Base-by-base conservation (phyloP, 768 basidiomycete species). In the Lentinus brumalis region DNA sequence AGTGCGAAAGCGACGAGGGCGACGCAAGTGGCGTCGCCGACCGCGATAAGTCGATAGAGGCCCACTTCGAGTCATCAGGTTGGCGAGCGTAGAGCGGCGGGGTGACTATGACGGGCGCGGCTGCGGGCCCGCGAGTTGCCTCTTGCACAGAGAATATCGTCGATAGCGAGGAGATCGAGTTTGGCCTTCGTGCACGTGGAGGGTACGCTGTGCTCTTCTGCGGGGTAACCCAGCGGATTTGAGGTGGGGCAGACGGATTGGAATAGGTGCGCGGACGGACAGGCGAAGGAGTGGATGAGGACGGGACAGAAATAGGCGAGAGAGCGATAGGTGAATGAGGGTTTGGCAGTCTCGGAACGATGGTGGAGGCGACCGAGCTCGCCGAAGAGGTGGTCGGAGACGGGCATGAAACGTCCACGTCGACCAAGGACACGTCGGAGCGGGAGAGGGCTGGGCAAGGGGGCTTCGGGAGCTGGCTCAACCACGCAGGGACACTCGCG, bases 401-500 rank as follows among this genome's bases (percentile, higher is more conserved):
- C 6, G 57, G 50, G 16, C 21, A 40, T 2, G 38, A 5, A 2
- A 26, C 16, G 2, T 59, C 45, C 10, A 53, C 14, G 26, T 21
- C 26, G 16, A 14, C 14, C 8, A 35, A 21, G 2, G 39, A 26
- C 38, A 18, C 35, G 32, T 38, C 29, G 5, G 53, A 35, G 11
- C 35, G 35, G 11, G 35, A 47, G 41, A 56, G 39, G 14, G 45
- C 62, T 3, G 62, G 62, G 4, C 50, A 41, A 3, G 57, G 63
- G 5, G 59, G 53, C 9, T 45, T 38, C 31, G 59, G 59, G 29
- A 62, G 45, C 18, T 40, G 12, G 39, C 45, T 18, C 11, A 60
- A 42, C 55, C 63, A 60, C 12, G 60, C 53, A 38, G 66, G 56
- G 3, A 71, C 63, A 30, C 68, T 67, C 16, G 59, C 61, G 31